phyloP scores from a whole-genome alignment of 1,284 basidiomycete genomes.

The Hymenochaete sp. region DNA sequence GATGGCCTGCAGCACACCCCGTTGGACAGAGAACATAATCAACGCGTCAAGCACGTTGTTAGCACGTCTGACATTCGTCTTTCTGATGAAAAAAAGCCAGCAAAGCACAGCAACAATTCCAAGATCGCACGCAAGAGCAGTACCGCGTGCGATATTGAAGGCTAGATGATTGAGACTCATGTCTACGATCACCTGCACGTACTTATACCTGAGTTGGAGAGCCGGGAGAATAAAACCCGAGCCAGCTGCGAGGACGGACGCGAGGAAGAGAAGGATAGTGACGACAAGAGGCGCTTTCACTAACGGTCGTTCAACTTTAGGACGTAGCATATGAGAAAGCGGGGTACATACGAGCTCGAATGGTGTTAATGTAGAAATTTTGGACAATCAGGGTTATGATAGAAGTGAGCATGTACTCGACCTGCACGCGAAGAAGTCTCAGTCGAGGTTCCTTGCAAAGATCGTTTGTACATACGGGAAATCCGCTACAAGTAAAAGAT shows the following conservation, averaged over 20 bases:
- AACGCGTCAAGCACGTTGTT: conserved; percentile 13
- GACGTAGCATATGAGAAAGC: background rate
- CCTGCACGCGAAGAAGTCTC: conserved; percentile 1
- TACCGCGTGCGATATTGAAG: conserved; percentile 14
- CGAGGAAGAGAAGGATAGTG: conserved; percentile 8
- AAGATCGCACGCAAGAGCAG: conserved; percentile 13
- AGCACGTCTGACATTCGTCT: conserved; percentile 8
- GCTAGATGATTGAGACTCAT: conserved; percentile 10
- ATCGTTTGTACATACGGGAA: conserved; percentile 4
- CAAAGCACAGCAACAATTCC: conserved; percentile 13
- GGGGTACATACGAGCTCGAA: conserved; percentile 8
- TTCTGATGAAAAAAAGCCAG: conserved; percentile 11
- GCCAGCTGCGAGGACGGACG: conserved; percentile 5
- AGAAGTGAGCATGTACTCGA: conserved; percentile 13
- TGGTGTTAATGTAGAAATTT: conserved; percentile 15
- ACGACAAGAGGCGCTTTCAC: conserved; percentile 7
- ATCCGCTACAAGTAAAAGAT: conserved; percentile 3
- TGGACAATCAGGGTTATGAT: conserved; percentile 12
- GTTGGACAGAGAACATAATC: conserved; percentile 15
- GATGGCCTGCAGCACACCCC: conserved; percentile 13
- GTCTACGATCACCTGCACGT: conserved; percentile 9
- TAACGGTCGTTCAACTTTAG: background rate
- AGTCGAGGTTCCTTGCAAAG: background rate
- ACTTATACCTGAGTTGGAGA: conserved; percentile 5
- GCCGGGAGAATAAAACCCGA: conserved; percentile 12